phyloP scores from a whole-genome alignment of 2,329 filamentous ascomycete species.

The Epichloe typhina region DNA sequence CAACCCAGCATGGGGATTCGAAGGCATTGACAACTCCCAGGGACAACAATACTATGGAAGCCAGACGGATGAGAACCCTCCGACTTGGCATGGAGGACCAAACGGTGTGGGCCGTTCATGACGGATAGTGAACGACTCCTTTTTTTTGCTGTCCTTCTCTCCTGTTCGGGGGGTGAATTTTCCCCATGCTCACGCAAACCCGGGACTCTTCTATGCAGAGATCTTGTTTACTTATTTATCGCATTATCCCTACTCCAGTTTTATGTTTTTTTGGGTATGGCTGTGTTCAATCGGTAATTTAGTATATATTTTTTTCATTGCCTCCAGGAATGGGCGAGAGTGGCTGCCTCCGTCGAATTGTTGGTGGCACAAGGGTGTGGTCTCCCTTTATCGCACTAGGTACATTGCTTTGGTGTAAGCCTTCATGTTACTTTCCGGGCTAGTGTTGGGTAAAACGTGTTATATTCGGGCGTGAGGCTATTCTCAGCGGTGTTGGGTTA shows the following conservation, averaged over 20 bases:
- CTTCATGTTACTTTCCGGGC: no score
- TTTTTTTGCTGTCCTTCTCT: neutral
- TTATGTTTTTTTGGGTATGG: no score
- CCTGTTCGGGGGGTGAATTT: neutral
- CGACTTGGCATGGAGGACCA: constrained; percentile 1
- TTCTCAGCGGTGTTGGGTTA: neutral
- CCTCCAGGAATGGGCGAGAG: no score
- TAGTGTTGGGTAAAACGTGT: neutral
- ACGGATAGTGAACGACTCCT: neutral
- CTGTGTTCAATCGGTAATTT: no score
- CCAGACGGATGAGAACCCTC: constrained; percentile 1
- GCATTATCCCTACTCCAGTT: no score
- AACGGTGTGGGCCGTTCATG: constrained; percentile 4
- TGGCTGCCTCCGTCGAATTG: neutral
- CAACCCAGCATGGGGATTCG: constrained; percentile 8
- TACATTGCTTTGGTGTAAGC: neutral
- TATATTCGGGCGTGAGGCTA: no score
- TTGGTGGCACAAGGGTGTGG: neutral
- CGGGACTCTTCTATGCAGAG: no score
- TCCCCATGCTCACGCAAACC: neutral
- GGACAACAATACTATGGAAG: constrained; percentile 8
- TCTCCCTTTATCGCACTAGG: neutral
- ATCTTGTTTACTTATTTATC: no score
- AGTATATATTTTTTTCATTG: neutral
- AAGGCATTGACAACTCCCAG: constrained; percentile 7